Conservation (phyloP, 805 yeast species). For the Sugiyamaella boreocaroliniensis region DNA sequence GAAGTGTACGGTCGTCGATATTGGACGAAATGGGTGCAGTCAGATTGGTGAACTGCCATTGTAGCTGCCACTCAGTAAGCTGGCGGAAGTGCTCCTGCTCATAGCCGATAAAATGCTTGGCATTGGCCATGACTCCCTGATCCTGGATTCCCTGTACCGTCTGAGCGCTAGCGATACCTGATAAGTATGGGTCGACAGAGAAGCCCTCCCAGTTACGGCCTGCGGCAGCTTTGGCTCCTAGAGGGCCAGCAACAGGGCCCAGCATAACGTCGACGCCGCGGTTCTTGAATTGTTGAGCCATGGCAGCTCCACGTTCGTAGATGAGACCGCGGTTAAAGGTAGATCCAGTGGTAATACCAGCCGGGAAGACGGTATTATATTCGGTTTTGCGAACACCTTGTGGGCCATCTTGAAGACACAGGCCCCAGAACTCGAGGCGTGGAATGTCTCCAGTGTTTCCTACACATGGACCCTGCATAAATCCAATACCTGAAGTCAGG, state of each 20-base stretch:
- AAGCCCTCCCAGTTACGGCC: slow-evolving; percentile 63
- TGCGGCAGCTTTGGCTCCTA: slow-evolving; percentile 55
- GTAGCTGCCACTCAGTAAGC: slow-evolving; percentile 45
- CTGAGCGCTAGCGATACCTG: slow-evolving; percentile 48
- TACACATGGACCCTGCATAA: slow-evolving; percentile 56
- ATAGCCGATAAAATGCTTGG: slow-evolving; percentile 52
- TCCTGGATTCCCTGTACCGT: slow-evolving; percentile 51
- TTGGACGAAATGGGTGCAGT: slow-evolving; percentile 41
- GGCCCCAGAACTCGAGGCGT: slow-evolving; percentile 45
- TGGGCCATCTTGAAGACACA: slow-evolving; percentile 60
- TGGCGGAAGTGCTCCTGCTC: slow-evolving; percentile 59
- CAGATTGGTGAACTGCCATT: slow-evolving; percentile 36
- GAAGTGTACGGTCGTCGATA: slow-evolving; percentile 56
- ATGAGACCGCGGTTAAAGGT: slow-evolving; percentile 50
- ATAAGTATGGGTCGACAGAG: slow-evolving; percentile 55
- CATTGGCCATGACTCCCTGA: slow-evolving; percentile 51
- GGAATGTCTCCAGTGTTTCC: slow-evolving; percentile 58
- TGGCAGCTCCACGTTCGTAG: slow-evolving; percentile 47
- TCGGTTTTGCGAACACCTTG: slow-evolving; percentile 55
- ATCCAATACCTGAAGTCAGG: slow-evolving; percentile 57
- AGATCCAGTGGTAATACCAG: slow-evolving; percentile 53
- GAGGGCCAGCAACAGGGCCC: slow-evolving; percentile 56
- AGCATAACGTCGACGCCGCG: slow-evolving; percentile 52
- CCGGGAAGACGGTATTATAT: slow-evolving; percentile 49
- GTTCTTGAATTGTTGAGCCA: slow-evolving; percentile 47